These are phyloP conservation scores for Neospermospora avenae DNA, from an alignment of 2,329 filamentous ascomycete genomes.

Conservation along the genomic window DNA sequence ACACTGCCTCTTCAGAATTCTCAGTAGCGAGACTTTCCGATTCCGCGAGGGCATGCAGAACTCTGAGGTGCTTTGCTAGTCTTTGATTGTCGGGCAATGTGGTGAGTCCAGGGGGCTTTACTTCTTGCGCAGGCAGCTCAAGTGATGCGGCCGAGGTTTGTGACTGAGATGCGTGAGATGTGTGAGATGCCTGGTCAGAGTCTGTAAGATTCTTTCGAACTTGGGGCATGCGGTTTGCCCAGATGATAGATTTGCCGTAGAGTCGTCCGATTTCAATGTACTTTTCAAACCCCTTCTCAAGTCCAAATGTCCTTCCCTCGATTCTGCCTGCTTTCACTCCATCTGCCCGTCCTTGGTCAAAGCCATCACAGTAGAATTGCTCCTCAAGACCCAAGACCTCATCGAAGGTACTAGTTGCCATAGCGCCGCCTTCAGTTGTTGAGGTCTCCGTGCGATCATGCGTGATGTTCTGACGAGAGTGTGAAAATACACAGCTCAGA, in stretches of 20 bases:
- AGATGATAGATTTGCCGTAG: slow-evolving; percentile 77
- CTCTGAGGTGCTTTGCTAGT: slow-evolving; percentile 71
- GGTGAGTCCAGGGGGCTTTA: slow-evolving; percentile 39
- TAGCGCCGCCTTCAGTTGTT: slow-evolving; percentile 10
- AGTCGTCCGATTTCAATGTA: slow-evolving; percentile 77
- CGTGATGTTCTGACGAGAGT: not conserved
- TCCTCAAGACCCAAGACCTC: slow-evolving; percentile 58
- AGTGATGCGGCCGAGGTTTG: not conserved
- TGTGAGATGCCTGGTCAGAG: not conserved
- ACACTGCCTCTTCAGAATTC: slow-evolving; percentile 86
- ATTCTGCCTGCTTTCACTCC: slow-evolving; percentile 74
- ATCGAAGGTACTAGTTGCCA: slow-evolving; percentile 32
- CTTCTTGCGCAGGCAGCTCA: not conserved
- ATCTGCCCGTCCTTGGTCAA: slow-evolving; percentile 69
- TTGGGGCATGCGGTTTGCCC: slow-evolving; percentile 66
- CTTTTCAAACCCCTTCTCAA: slow-evolving; percentile 93
- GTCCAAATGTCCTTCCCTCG: slow-evolving; percentile 86
- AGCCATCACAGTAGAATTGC: slow-evolving; percentile 79
- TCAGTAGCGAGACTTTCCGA: slow-evolving; percentile 71
- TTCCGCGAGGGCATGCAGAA: slow-evolving; percentile 75
- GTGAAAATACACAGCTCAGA: not conserved
- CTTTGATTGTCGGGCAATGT: slow-evolving; percentile 55
- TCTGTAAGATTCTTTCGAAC: not conserved
- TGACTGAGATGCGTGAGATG: not conserved
- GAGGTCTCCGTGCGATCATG: not conserved